Conservation (phyloP, 192 early-diverging fungal genomes). For the Coemansia sp. region DNA sequence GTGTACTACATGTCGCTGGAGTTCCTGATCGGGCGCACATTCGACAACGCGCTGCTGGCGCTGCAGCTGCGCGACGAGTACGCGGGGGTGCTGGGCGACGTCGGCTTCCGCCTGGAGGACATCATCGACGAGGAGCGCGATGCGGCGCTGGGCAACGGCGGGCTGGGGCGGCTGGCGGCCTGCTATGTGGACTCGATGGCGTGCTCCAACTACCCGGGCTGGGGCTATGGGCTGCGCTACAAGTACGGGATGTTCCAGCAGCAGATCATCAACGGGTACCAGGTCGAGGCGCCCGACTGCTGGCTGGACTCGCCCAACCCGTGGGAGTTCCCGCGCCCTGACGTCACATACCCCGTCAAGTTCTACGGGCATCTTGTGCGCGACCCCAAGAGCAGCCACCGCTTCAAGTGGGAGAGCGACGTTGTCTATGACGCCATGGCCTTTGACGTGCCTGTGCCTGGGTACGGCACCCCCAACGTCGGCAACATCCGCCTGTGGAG, state of each 20-base stretch:
- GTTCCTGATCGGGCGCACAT: slow-evolving; percentile 94
- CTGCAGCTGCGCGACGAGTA: slow-evolving; percentile 81
- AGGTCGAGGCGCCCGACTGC: slow-evolving; percentile 92
- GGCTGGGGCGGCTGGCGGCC: slow-evolving; percentile 93
- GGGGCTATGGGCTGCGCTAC: slow-evolving; percentile 98
- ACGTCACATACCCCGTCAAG: slow-evolving; percentile 84
- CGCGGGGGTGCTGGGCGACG: slow-evolving; percentile 60
- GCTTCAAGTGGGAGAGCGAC: slow-evolving; percentile 82
- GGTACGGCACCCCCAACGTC: slow-evolving; percentile 89
- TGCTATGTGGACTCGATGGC: slow-evolving; percentile 98
- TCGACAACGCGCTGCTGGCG: slow-evolving; percentile 95
- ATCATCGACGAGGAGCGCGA: slow-evolving; percentile 91
- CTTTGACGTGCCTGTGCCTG: slow-evolving; percentile 96
- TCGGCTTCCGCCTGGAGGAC: slow-evolving; percentile 94
- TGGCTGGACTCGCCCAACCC: slow-evolving; percentile 97
- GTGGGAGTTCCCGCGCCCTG: slow-evolving; percentile 93
- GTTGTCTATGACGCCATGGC: slow-evolving; percentile 89
- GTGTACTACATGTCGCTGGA: slow-evolving; percentile 98
- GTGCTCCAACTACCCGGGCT: slow-evolving; percentile 88
- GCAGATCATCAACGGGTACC: slow-evolving; percentile 92
- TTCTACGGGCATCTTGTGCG: slow-evolving; percentile 89
- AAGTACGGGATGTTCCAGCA: slow-evolving; percentile 99
- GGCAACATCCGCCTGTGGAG: slow-evolving; percentile 98
- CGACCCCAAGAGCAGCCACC: slow-evolving; percentile 66
- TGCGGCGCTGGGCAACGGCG: slow-evolving; percentile 97